Evolutionary conservation across 2,329 filamentous ascomycete genomes (phyloP), one percentile per base, ranked within the genome.

Genomic region (Coniella vitis): DNA sequence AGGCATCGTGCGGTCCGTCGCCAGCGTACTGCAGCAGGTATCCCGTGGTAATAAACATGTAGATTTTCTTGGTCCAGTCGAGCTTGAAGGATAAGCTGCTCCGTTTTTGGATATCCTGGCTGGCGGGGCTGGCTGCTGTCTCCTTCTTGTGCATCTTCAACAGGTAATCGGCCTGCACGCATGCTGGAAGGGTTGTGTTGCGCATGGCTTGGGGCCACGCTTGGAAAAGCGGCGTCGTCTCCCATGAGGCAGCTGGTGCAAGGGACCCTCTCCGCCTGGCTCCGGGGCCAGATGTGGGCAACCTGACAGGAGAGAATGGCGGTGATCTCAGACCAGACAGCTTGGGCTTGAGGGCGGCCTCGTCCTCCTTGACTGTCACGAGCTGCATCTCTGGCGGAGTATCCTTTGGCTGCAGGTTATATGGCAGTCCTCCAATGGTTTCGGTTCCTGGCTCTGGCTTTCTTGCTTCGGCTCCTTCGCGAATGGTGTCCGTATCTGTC

Each of bases 171-270:
- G 84, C 77, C 10, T 85, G 67, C 2, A 76, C 78, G 34, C 84
- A 84, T 14, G 85, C 77, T 21, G 83, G 77, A 3, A 95, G 71
- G 14, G 77, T 81, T 10, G 80, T 82, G 63, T 93, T 80, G 60
- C 86, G 90, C 56, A 88, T 76, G 3, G 88, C 82, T 65, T 95
- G 90, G 0, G 87, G 85, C 62, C 90, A 95, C 12, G 87, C 89
- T 63, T 95, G 86, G 63, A 90, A 94, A 12, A 96, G 69, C 2
- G 89, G 87, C 7, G 88, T 87, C 14, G 83, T 78, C 48, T 79
- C 76, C 83, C 83, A 87, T 12, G 67, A 65, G 4, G 38, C 40
- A 25, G 37, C 8, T 3, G 45, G 16, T 3, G 68, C 64, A 20
- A 72, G 54, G 3, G 64, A 60, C 22, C 65, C 66, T 48, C 63